A percentile compares a stretch with the other conserved stretches of the same genome.
Conservation (phyloP, 139 green algal genomes). For the Micractinium sp. region DNA sequence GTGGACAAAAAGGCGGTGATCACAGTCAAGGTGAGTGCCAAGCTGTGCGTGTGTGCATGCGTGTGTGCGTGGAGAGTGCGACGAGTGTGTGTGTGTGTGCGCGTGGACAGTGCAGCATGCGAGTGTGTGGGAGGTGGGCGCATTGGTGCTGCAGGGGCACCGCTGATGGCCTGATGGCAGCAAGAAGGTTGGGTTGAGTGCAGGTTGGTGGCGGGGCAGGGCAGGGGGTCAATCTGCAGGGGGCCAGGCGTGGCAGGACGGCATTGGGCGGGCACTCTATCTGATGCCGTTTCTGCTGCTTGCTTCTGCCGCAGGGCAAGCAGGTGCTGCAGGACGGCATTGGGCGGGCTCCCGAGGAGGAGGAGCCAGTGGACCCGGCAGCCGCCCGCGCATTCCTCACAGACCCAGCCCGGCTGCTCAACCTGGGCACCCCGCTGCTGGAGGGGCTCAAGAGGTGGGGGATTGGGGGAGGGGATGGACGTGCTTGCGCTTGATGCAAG, state of each 20-base stretch:
- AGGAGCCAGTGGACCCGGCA: slow-evolving; percentile 67
- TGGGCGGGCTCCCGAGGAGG: slow-evolving; percentile 79
- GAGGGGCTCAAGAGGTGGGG: slow-evolving; percentile 20
- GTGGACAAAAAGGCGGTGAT: slow-evolving; percentile 78
- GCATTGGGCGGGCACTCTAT: background rate
- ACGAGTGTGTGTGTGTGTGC: slow-evolving; percentile 36
- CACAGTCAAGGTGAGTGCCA: slow-evolving; percentile 80
- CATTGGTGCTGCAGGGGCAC: too few relatives aligned
- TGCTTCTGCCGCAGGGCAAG: background rate
- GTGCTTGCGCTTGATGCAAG: background rate
- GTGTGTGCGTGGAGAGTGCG: background rate
- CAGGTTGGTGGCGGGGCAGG: background rate
- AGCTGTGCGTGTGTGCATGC: slow-evolving; percentile 36
- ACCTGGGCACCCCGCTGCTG: slow-evolving; percentile 44
- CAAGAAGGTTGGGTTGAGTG: background rate
- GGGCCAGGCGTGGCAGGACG: too few relatives aligned
- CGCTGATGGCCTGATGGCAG: background rate
- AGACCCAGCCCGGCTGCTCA: slow-evolving; percentile 67
- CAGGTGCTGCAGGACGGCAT: slow-evolving; percentile 83
- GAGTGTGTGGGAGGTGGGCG: background rate
- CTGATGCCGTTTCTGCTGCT: background rate
- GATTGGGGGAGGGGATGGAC: too few relatives aligned
- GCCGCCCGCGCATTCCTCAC: slow-evolving; percentile 63
- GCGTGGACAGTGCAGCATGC: background rate
- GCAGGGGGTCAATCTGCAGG: too few relatives aligned